These are phyloP conservation scores for Lichtheimia hyalospora DNA, from an alignment of 371 early-diverging fungal genomes.

Conservation along the genomic window DNA sequence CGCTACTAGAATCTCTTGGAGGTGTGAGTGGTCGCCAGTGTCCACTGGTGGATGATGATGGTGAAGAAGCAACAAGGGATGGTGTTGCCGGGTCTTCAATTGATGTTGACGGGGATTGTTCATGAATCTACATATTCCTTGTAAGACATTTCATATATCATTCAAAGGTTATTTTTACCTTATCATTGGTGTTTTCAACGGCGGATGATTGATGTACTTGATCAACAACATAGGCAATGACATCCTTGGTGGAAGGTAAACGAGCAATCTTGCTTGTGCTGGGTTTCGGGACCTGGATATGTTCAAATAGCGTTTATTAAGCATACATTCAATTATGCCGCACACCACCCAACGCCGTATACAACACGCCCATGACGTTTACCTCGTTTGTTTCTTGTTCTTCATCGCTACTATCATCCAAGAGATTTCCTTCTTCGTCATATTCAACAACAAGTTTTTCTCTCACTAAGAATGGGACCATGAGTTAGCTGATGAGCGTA, in stretches of 20 bases:
- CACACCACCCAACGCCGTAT: not conserved
- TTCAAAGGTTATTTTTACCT: not conserved
- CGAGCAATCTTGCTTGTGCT: constrained; percentile 9
- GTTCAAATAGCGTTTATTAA: no score
- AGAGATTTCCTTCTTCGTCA: constrained; percentile 43
- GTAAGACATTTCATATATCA: no score
- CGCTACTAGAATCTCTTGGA: constrained; percentile 12
- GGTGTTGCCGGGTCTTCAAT: not conserved
- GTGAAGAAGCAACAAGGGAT: constrained; percentile 5
- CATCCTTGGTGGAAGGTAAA: constrained; percentile 21
- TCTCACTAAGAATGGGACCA: constrained; percentile 22
- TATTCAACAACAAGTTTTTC: constrained; percentile 47
- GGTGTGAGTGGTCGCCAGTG: constrained; percentile 21
- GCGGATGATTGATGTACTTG: constrained; percentile 9
- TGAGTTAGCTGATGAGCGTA: not conserved
- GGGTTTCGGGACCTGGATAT: constrained; percentile 2
- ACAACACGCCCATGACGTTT: not conserved
- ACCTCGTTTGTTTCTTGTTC: constrained; percentile 12
- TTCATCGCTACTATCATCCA: constrained; percentile 33
- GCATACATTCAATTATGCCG: not conserved
- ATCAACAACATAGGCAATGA: constrained; percentile 22
- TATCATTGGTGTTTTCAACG: constrained; percentile 1
- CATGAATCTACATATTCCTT: no score
- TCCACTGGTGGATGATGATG: not conserved
- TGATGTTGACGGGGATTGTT: no score